Evolutionary conservation across 768 basidiomycete genomes (phyloP), one percentile per base, ranked within the genome.

Genomic region (Russula brevipes): DNA sequence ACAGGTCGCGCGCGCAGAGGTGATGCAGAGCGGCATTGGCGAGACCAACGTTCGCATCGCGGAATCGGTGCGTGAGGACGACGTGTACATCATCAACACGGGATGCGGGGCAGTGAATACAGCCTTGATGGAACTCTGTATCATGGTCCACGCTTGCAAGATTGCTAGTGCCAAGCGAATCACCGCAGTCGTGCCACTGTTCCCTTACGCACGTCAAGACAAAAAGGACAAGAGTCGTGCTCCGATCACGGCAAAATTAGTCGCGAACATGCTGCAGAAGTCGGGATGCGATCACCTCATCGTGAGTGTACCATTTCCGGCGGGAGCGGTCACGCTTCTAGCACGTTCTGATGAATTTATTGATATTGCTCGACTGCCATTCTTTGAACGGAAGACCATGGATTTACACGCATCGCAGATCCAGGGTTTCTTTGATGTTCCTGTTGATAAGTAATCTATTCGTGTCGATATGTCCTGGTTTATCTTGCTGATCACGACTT

Each of bases 101-200:
- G 89, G 92, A 14, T 87, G 88, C 70, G 86, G 88, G 30, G 79
- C 86, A 60, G 85, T 98, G 69, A 98, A 98, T 72, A 94, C 92
- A 33, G 82, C 95, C 45, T 84, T 99, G 66, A 98, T 99, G 94
- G 97, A 98, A 75, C 83, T 94, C 51, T 93, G 95, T 73, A 98
- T 98, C 71, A 96, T 99, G 93, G 94, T 98, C 71, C 95, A 98
- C 73, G 95, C 97, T 10, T 97, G 96, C 85, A 96, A 95, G 78
- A 98, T 98, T 70, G 96, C 97, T n/a, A 96, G 93, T 68, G 95
- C 97, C 52, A 91, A 90, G 76, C 82, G 97, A 65, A 98, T 99
- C 72, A 99, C 97, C 6, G 97, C 96, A n/a, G 94, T 99, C 66
- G 84, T 98, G 61, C 97, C 97, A 46, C 83, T 97, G 41, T 99